Evolutionary conservation across 1,139 yeast genomes (phyloP).

Genomic region (Insectozyma bohioensis): DNA sequence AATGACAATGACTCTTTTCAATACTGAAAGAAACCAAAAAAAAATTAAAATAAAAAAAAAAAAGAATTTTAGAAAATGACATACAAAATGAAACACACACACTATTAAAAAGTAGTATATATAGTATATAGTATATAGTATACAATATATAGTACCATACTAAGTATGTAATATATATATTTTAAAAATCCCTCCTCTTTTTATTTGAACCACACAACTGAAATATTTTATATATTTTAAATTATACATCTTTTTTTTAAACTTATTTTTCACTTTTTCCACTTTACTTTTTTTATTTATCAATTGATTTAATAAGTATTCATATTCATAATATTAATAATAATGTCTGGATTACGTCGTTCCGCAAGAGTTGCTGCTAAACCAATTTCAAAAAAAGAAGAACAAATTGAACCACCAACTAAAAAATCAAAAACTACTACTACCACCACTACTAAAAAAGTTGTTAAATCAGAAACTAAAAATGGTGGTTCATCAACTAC

Average conservation of each 20-base stretch:
- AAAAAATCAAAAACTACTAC: constrained; percentile 21
- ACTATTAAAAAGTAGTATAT: no score
- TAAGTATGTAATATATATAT: no score
- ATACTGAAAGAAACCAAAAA: no score
- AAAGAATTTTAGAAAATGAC: no score
- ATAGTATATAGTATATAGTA: no score
- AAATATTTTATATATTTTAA: neutral
- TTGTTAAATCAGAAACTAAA: constrained; percentile 6
- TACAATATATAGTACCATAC: no score
- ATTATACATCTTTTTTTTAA: neutral
- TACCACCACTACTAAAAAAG: constrained; percentile 5
- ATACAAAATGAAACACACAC: no score
- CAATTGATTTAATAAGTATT: neutral
- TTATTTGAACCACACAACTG: neutral
- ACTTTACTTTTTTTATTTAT: neutral
- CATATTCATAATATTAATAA: constrained; percentile 2
- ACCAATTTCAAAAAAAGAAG: constrained; percentile 13
- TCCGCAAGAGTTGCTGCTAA: constrained; percentile 45
- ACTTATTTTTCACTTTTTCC: neutral
- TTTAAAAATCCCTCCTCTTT: no score
- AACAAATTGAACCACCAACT: constrained; percentile 18
- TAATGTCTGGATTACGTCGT: constrained; percentile 55
- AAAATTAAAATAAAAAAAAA: no score
- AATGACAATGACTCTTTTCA: no score
- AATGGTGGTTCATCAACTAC: no score